Percentiles rank a stretch among this genome's conserved stretches.
Conservation (phyloP, 108 stramenopile species). For the Conticribra guillardii region DNA sequence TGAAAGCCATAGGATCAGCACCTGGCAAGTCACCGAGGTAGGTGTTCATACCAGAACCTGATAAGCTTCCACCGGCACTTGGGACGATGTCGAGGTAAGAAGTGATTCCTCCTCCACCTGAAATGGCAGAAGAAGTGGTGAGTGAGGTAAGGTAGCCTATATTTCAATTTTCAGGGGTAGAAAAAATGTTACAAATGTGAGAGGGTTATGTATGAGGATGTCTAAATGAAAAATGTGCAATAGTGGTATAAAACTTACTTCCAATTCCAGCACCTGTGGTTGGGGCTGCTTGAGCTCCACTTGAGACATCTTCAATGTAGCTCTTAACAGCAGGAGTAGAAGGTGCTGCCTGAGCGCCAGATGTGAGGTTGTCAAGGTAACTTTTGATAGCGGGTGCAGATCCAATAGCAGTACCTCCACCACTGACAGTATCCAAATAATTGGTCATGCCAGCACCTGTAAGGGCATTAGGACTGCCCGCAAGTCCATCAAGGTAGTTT, state of each 20-base stretch:
- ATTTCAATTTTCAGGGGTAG: no score
- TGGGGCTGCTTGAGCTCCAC: constrained; percentile 22
- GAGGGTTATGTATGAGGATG: no score
- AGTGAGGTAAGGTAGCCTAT: no score
- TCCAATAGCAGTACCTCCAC: constrained; percentile 13
- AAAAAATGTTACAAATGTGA: no score
- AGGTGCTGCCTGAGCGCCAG: constrained; percentile 22
- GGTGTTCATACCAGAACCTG: constrained; percentile 25
- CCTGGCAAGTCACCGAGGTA: constrained; percentile 22
- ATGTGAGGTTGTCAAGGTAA: constrained; percentile 12
- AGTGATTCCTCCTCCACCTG: constrained; percentile 23
- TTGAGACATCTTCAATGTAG: constrained; percentile 21
- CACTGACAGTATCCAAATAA: no score
- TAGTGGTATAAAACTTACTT: no score
- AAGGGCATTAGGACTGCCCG: neutral
- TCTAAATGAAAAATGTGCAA: no score
- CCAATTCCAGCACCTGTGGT: no score
- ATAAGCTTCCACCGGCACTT: constrained; percentile 12
- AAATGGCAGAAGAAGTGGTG: no score
- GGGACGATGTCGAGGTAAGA: constrained; percentile 30
- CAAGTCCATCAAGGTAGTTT: constrained; percentile 39
- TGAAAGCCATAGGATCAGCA: no score
- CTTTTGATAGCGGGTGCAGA: constrained; percentile 13
- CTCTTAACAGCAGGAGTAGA: constrained; percentile 28
- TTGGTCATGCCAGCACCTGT: constrained; percentile 20